Percentiles rank a stretch among this genome's conserved stretches.
phyloP scores from a whole-genome alignment of 148 eudicot genomes.

The Gaultheria prostrata region DNA sequence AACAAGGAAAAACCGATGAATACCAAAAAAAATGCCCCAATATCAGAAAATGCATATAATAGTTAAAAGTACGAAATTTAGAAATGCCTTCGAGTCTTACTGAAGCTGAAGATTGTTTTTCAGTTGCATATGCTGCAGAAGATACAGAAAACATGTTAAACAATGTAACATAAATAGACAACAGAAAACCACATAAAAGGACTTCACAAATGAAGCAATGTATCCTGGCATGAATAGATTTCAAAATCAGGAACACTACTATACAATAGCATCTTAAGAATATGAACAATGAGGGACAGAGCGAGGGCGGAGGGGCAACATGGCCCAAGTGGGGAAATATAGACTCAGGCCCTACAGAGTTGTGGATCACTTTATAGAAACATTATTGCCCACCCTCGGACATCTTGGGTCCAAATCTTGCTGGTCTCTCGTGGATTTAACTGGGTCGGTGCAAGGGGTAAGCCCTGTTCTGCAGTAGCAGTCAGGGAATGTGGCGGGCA shows the following conservation, averaged over 20 bases:
- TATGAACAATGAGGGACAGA: neutral
- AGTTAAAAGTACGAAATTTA: neutral
- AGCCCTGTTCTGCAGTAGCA: too few species aligned
- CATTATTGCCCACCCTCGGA: too few species aligned
- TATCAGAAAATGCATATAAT: neutral
- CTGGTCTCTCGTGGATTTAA: too few species aligned
- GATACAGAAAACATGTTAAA: neutral
- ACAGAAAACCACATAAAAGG: conserved; percentile 4
- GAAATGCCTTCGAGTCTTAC: conserved; percentile 36
- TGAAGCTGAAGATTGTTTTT: conserved; percentile 39
- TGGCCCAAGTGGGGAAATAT: too few species aligned
- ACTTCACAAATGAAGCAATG: neutral
- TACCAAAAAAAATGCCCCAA: conserved; percentile 7
- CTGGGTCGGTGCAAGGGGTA: too few species aligned
- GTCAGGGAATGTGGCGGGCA: too few species aligned
- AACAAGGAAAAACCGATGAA: conserved; percentile 1
- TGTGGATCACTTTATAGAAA: too few species aligned
- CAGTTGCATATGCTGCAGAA: conserved; percentile 55
- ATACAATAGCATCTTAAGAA: neutral
- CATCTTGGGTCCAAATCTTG: too few species aligned
- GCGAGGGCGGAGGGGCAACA: too few species aligned
- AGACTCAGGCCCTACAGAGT: too few species aligned
- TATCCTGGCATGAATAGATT: neutral
- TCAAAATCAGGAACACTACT: neutral
- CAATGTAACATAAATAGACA: neutral